Evolutionary conservation across 140 eudicot genomes (phyloP), one percentile per base, ranked within the genome.

Genomic region (Oenanthe javanica): DNA sequence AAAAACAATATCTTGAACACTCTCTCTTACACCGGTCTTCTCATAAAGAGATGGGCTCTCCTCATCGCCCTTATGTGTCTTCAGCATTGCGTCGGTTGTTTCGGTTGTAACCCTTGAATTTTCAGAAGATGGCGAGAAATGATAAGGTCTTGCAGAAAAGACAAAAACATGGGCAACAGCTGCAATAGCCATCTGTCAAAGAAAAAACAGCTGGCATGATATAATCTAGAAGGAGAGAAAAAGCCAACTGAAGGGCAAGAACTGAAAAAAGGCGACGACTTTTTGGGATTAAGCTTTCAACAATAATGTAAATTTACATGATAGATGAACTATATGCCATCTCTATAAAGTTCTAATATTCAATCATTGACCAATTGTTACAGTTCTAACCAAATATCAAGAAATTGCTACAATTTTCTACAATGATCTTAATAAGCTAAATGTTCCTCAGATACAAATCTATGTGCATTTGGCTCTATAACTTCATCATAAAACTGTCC

Each of bases 151-250:
- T 45, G 91, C 90, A 0, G 98, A 88, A 84, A 95, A 95, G 75
- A 95, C 97, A 76, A 79, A 92, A 15, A 88, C 84, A 83, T 95
- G 99, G 82, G 99, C 97, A 40, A 93, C 70, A 23, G 98, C 98
- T 27, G 99, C 99, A 72, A 93, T 71, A 16, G 98, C 99, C 99
- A 95, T 95, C 98, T 95, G 90, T 69, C 72, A 86, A 83, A 73
- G 55, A 40, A 6, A 74, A 59, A 48, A 18, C 57, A 5, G 27
- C 9, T 11, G 61, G 2, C 21, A 9, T 21, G 40, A 9, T 47
- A 23, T 43, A 5, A 40, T 72, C 51, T 23, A 19, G n/a, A 45
- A n/a, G 15, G 43, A 15, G 42, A 43, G 25, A 73, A 45, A 13
- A 45, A 46, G 25, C 1, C 0, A 18, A 18, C 27, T 0, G 77